Percentiles rank a stretch among this genome's conserved stretches.
These are phyloP conservation scores for Auricularia sp. DNA, from an alignment of 768 basidiomycete species.

Conservation along the genomic window DNA sequence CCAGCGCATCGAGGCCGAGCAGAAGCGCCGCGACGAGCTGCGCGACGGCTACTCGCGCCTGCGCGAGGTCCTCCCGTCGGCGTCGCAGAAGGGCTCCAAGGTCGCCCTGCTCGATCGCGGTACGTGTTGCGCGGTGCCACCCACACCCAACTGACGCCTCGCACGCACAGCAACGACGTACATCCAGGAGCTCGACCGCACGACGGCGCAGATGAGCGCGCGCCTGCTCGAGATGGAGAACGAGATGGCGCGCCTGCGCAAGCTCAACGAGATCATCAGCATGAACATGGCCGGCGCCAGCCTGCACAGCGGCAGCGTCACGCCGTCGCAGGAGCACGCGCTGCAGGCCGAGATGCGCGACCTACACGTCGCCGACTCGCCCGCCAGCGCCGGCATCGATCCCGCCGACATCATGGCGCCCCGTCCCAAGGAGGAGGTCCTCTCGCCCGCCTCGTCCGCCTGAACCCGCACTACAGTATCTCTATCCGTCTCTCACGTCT, in stretches of 20 bases:
- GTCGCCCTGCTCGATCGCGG: conserved; percentile 78
- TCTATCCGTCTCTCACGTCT: no score
- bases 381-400: background rate
- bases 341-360: background rate
- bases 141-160: conserved; percentile 15
- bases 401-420: background rate
- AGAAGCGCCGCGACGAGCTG: conserved; percentile 78
- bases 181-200: conserved; percentile 60
- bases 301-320: conserved; percentile 29
- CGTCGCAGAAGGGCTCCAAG: conserved; percentile 87
- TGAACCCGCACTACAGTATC: no score
- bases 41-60: conserved; percentile 82
- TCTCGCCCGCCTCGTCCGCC: background rate
- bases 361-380: conserved; percentile 1
- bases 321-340: background rate
- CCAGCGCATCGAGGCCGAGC: conserved; percentile 84
- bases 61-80: conserved; percentile 77
- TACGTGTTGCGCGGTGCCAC: conserved; percentile 22
- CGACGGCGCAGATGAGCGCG: conserved; percentile 59
- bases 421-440: background rate
- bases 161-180: conserved; percentile 51
- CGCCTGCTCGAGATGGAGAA: conserved; percentile 56
- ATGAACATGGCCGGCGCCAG: conserved; percentile 36
- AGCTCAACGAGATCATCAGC: conserved; percentile 76
- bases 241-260: conserved; percentile 60